A percentile compares a stretch with the other conserved stretches of the same genome.
These are phyloP conservation scores for Xylariaceae sp. DNA, from an alignment of 2,329 filamentous ascomycete genomes.

Conservation along the genomic window DNA sequence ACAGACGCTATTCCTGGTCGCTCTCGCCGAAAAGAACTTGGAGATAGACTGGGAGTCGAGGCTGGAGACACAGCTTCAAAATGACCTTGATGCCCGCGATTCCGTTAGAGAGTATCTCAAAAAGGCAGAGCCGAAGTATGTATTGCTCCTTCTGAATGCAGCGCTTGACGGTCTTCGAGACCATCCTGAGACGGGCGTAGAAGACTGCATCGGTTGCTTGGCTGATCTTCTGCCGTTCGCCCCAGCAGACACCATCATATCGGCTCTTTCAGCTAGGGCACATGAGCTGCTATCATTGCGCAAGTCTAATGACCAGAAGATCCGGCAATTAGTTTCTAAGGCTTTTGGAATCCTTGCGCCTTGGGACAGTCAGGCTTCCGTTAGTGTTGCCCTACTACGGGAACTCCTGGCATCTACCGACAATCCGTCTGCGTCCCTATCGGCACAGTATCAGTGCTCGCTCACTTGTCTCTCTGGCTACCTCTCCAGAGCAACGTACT, in stretches of 20 bases:
- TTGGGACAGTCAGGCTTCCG: constrained; percentile 46
- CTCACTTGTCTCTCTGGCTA: constrained; percentile 29
- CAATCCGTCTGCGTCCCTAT: constrained; percentile 27
- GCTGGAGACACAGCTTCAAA: constrained; percentile 66
- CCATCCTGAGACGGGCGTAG: constrained; percentile 34
- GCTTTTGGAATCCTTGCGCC: constrained; percentile 72
- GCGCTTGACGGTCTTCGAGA: constrained; percentile 54
- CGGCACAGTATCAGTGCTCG: constrained; percentile 31
- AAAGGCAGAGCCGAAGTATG: constrained; percentile 34
- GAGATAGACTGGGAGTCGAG: constrained; percentile 82
- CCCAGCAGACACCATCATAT: constrained; percentile 31
- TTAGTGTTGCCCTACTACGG: constrained; percentile 36
- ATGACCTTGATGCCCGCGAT: constrained; percentile 59
- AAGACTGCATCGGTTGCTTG: constrained; percentile 29
- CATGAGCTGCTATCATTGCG: constrained; percentile 55
- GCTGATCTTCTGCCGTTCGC: constrained; percentile 29
- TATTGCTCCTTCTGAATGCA: constrained; percentile 45
- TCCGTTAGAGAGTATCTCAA: constrained; percentile 52
- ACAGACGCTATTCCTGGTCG: constrained; percentile 47
- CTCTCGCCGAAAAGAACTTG: constrained; percentile 48
- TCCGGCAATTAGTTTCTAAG: constrained; percentile 62
- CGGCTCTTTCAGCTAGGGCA: constrained; percentile 40
- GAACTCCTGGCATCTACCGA: constrained; percentile 24
- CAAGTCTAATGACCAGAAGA: constrained; percentile 65
- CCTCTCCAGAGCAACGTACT: constrained; percentile 27